These are phyloP conservation scores for Amniculicola lignicola DNA, from an alignment of 495 filamentous ascomycete genomes.

Conservation along the genomic window DNA sequence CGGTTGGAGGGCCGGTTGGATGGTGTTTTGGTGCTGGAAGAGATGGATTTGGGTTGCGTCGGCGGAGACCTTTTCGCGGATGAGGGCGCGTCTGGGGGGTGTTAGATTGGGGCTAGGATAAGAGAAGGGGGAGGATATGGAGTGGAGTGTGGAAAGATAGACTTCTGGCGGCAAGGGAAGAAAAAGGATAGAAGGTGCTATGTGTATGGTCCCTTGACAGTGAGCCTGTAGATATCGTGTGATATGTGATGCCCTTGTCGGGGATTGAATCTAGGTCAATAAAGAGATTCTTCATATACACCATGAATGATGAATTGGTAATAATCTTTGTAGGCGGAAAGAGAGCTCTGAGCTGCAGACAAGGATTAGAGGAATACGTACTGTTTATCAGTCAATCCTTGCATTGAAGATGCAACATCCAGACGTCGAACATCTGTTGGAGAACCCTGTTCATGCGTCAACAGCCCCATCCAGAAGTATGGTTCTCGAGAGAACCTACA, in stretches of 20 bases:
- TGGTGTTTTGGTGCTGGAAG: constrained; percentile 8
- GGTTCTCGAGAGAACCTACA: constrained; percentile 6
- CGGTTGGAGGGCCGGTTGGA: background rate
- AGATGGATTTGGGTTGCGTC: constrained; percentile 29
- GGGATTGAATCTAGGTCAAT: background rate
- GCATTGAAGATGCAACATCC: constrained; percentile 29
- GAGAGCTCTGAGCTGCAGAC: background rate
- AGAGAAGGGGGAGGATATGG: too few species aligned
- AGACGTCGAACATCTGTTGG: constrained; percentile 39
- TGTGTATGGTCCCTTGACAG: too few species aligned
- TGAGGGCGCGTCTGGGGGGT: constrained; percentile 27
- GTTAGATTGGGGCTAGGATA: background rate
- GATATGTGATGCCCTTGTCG: too few species aligned
- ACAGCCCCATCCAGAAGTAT: background rate
- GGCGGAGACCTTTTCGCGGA: constrained; percentile 38
- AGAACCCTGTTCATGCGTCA: constrained; percentile 25
- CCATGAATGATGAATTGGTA: background rate
- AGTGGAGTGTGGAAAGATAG: too few species aligned
- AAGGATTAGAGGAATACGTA: constrained; percentile 24
- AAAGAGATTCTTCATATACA: background rate
- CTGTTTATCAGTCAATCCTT: constrained; percentile 36
- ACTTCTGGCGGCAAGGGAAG: too few species aligned
- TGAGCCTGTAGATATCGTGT: too few species aligned
- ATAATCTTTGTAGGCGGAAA: background rate
- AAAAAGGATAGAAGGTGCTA: too few species aligned